Evolutionary conservation across 441 rosid species (phyloP).

Genomic region (Croton setiger): DNA sequence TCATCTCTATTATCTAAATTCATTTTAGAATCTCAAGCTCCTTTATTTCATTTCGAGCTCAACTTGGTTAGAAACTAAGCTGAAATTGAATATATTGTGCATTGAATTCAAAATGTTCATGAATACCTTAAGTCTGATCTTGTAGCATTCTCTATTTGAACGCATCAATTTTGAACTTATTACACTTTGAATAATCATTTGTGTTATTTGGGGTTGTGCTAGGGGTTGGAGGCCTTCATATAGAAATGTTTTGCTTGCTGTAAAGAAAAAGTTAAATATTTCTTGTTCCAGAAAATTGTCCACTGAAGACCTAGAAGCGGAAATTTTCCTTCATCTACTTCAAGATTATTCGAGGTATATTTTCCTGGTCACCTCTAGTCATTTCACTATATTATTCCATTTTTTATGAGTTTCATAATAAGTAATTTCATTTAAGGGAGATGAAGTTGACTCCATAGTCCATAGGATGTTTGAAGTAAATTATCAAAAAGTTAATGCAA

Average conservation of each 20-base stretch:
- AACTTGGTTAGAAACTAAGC: too few species aligned
- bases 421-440: background rate
- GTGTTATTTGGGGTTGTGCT: constrained; percentile 13
- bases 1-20: too few species aligned
- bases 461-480: background rate
- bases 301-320: constrained; percentile 82
- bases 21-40: too few species aligned
- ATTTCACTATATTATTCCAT: constrained; percentile 10
- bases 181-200: constrained; percentile 2
- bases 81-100: too few species aligned
- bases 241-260: constrained; percentile 71
- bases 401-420: background rate
- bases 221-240: constrained; percentile 98
- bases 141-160: too few species aligned
- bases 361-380: constrained; percentile 6
- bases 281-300: constrained; percentile 77
- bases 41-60: too few species aligned
- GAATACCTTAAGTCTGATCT: too few species aligned
- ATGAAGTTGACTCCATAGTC: background rate
- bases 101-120: too few species aligned
- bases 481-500: background rate
- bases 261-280: constrained; percentile 58
- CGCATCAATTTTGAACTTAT: background rate
- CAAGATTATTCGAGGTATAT: constrained; percentile 61
- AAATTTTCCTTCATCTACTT: constrained; percentile 78